Evolutionary conservation across 1,139 yeast genomes (phyloP).

Genomic region (Blastobotrys persicus): DNA sequence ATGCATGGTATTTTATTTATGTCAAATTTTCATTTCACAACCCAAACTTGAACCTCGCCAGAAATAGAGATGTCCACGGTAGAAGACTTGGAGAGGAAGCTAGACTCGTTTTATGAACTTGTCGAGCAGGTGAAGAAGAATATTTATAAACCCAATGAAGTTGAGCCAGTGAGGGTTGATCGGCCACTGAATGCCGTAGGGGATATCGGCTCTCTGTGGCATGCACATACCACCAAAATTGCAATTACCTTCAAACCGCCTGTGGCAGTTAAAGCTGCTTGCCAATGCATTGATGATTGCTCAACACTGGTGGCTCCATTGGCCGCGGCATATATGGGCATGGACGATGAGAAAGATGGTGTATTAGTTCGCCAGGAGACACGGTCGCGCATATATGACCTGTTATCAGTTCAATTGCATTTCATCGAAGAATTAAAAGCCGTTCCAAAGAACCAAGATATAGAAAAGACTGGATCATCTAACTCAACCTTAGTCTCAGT

Average conservation of each 20-base stretch:
- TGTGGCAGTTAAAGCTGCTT: slow-evolving; percentile 50
- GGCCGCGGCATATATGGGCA: slow-evolving; percentile 20
- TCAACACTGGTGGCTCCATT: slow-evolving; percentile 37
- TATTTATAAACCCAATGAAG: slow-evolving; percentile 1
- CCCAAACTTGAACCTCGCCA: too few relatives aligned
- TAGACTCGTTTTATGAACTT: slow-evolving; percentile 2
- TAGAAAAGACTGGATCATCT: slow-evolving; percentile 5
- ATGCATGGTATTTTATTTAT: neutral
- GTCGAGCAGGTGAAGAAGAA: slow-evolving; percentile 4
- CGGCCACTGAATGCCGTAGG: slow-evolving; percentile 48
- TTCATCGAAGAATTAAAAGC: slow-evolving; percentile 16
- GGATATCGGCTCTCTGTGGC: slow-evolving; percentile 59
- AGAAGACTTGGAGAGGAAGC: slow-evolving; percentile 6
- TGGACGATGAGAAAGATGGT: slow-evolving; percentile 19
- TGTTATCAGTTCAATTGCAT: slow-evolving; percentile 12
- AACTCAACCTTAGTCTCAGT: slow-evolving; percentile 38
- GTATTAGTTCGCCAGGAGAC: slow-evolving; percentile 16
- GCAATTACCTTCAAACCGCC: slow-evolving; percentile 75
- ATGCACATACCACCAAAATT: slow-evolving; percentile 75
- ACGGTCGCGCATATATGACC: slow-evolving; percentile 8
- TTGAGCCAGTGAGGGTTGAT: slow-evolving; percentile 17
- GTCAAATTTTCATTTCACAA: too few relatives aligned
- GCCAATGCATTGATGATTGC: slow-evolving; percentile 50
- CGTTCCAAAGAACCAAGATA: slow-evolving; percentile 8
- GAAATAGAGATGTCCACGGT: neutral